A percentile compares a stretch with the other conserved stretches of the same genome.
These are phyloP conservation scores for Blastocystis sp. DNA, from an alignment of 352 stramenopile genomes.

Conservation along the genomic window DNA sequence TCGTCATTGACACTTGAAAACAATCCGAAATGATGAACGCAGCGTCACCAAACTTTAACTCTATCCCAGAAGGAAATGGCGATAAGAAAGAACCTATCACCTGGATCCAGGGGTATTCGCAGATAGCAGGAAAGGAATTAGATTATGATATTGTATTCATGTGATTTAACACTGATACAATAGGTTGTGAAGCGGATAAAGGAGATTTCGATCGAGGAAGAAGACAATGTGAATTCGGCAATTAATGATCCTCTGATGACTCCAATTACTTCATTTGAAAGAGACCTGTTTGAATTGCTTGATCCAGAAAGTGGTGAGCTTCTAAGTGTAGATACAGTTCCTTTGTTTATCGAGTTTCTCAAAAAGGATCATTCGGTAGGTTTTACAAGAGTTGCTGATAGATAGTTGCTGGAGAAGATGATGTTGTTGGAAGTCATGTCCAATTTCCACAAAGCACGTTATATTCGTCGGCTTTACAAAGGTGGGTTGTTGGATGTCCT, in stretches of 20 bases:
- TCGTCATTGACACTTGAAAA: no score
- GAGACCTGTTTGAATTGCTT: slow-evolving; percentile 32
- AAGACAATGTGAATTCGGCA: slow-evolving; percentile 11
- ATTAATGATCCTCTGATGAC: slow-evolving; percentile 42
- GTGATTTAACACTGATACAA: background rate
- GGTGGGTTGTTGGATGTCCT: slow-evolving; percentile 30
- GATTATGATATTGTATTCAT: background rate
- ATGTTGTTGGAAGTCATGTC: slow-evolving; percentile 31
- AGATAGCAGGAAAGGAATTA: slow-evolving; percentile 35
- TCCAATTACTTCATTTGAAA: slow-evolving; percentile 37
- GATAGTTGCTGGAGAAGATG: slow-evolving; percentile 36
- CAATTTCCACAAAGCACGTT: slow-evolving; percentile 18
- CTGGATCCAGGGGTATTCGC: slow-evolving; percentile 51
- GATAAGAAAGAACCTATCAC: background rate
- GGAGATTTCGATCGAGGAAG: slow-evolving; percentile 52
- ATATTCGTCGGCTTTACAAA: slow-evolving; percentile 26
- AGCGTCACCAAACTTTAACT: background rate
- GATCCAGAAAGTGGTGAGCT: slow-evolving; percentile 50
- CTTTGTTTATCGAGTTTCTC: slow-evolving; percentile 4
- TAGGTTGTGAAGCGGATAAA: slow-evolving; percentile 56
- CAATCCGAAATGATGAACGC: background rate
- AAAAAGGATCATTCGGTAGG: slow-evolving; percentile 37
- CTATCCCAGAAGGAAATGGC: background rate
- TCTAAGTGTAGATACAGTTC: background rate
- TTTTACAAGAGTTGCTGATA: background rate